Evolutionary conservation across 306 rosid species (phyloP).

Genomic region (Astragalus glycyphyllos): DNA sequence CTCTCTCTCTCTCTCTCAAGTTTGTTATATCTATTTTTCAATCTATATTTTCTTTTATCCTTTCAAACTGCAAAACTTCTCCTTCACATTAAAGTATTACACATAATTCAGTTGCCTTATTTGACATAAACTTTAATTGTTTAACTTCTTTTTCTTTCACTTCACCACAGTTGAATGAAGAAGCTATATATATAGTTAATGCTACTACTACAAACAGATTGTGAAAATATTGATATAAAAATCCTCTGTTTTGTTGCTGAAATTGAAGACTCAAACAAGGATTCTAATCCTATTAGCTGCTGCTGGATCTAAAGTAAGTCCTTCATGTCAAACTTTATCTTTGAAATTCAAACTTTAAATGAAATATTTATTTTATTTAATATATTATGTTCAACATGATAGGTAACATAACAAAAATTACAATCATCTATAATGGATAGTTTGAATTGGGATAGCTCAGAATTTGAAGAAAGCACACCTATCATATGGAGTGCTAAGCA

Average conservation of each 20-base stretch:
- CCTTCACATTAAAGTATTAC: background rate
- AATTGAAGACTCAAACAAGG: conserved; percentile 41
- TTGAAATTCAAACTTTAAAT: background rate
- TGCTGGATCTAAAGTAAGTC: conserved; percentile 53
- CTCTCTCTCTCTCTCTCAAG: conserved; percentile 14
- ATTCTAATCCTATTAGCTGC: conserved; percentile 16
- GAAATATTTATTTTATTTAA: background rate
- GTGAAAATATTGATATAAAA: conserved; percentile 42
- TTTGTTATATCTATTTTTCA: conserved; percentile 24
- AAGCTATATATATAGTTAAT: conserved; percentile 28
- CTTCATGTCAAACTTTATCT: conserved; percentile 1
- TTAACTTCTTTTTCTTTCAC: conserved; percentile 29
- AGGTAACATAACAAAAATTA: conserved; percentile 9
- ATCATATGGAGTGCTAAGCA: conserved; percentile 59
- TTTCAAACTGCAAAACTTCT: conserved; percentile 14
- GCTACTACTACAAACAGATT: conserved; percentile 38
- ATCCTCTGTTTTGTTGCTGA: conserved; percentile 40
- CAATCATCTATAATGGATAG: conserved; percentile 59
- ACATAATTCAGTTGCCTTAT: conserved; percentile 48
- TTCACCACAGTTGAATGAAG: conserved; percentile 49
- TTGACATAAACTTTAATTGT: conserved; percentile 53
- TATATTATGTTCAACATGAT: conserved; percentile 21
- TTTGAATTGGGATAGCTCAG: conserved; percentile 60
- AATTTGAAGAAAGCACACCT: conserved; percentile 38
- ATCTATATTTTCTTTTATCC: background rate